These are phyloP conservation scores for Yamadazyma spencermartinsiae DNA, from an alignment of 1,139 yeast genomes.

Conservation along the genomic window DNA sequence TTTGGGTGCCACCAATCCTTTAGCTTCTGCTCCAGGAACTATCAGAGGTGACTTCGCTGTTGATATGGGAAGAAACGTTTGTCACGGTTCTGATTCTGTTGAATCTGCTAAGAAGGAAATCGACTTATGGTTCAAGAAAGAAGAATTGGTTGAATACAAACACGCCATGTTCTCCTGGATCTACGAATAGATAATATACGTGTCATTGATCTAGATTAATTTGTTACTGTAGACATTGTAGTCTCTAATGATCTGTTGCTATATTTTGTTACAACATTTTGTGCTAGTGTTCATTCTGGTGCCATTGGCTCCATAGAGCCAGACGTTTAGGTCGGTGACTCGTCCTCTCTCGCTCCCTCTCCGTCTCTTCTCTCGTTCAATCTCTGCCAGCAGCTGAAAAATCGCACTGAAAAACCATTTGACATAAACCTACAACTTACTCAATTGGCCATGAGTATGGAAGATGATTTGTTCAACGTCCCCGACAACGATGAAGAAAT, in stretches of 20 bases:
- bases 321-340: no score
- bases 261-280: no score
- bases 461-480: conserved; percentile 21
- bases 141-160: conserved; percentile 92
- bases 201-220: background rate
- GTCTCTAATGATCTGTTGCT: no score
- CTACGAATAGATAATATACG: conserved; percentile 63
- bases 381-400: no score
- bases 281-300: no score
- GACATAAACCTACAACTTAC: background rate
- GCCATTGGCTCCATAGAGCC: no score
- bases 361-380: no score
- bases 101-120: conserved; percentile 97
- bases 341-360: background rate
- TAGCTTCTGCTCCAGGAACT: conserved; percentile 97
- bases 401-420: no score
- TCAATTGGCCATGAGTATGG: conserved; percentile 13
- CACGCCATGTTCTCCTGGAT: conserved; percentile 84
- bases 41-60: conserved; percentile 97
- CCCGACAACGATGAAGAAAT: conserved; percentile 25
- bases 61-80: conserved; percentile 99
- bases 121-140: conserved; percentile 96
- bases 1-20: conserved; percentile 99
- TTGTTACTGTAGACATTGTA: background rate
- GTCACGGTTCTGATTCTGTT: conserved; percentile 99